Conservation (phyloP, 345 rosid genomes). For the Durio zibethinus region DNA sequence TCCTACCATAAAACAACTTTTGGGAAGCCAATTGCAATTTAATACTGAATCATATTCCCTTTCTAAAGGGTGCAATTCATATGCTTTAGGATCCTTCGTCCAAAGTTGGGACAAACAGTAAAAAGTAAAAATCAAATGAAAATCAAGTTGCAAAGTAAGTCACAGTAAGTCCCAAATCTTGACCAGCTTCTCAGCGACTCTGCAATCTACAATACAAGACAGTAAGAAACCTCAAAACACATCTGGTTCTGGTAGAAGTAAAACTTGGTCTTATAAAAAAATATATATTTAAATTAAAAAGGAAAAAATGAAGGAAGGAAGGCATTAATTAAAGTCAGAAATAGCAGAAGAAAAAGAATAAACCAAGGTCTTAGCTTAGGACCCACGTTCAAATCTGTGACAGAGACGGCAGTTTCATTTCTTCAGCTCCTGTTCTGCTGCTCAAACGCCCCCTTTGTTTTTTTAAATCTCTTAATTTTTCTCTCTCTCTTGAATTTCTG, state of each 20-base stretch:
- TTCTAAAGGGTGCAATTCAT: background rate
- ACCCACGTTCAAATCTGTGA: constrained; percentile 65
- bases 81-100: background rate
- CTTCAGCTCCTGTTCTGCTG: constrained; percentile 15
- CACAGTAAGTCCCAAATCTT: background rate
- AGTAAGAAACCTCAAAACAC: background rate
- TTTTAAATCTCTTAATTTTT: constrained; percentile 9
- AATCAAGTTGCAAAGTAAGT: background rate
- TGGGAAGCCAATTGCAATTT: no score
- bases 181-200: background rate
- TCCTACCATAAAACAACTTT: no score
- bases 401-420: constrained; percentile 65
- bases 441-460: constrained; percentile 11
- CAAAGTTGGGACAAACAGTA: background rate
- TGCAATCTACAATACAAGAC: background rate
- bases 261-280: background rate
- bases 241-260: background rate
- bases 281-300: background rate
- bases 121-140: background rate
- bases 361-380: constrained; percentile 55
- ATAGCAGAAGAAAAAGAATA: constrained; percentile 15
- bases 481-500: constrained; percentile 16
- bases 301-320: no score
- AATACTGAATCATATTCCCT: no score
- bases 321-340: background rate